Base-by-base conservation (phyloP, 2,329 filamentous ascomycete species). In the Colletotrichum chlorophyti region DNA sequence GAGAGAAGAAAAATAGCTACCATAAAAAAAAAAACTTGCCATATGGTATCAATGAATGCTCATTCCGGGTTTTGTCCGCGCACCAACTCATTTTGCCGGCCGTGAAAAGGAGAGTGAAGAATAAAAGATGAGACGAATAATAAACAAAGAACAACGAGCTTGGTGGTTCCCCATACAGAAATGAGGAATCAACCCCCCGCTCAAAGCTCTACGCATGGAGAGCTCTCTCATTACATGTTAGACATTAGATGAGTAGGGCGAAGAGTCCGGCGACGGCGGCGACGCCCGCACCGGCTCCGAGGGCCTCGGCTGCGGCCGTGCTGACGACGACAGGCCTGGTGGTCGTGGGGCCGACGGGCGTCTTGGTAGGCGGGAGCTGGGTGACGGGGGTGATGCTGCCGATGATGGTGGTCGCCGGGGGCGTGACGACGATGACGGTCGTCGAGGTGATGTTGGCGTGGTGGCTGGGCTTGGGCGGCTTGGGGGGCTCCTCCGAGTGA, bases 221-320 rank as follows among this genome's bases (percentile, higher is more conserved):
- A n/a, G 3, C 15, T 9, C 34, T 12, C 9, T 21, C 5, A 26
- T 21, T 11, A 26, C 5, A 14, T 21, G 14, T 19, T 29, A 29
- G 19, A 27, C 19, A 45, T 47, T 47, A 63, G 24, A 59, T 14
- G 23, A 61, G 38, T 3, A 79, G 50, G 19, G 72, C 74, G 46
- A 70, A 74, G 32, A 76, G 57, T 55, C 72, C 77, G 37, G 70
- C 77, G 27, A 76, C 53, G 42, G 75, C 64, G 37, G 78, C 66
- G 52, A 73, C 72, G 23, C 73, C 74, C 21, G 74, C 48, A 49
- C 71, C 72, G 24, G 71, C 65, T 32, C 68, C 69, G 29, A 69
- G 60, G 64, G 72, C 74, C 55, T 67, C 70, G 42, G 73, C 76
- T 19, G 69, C 77, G 34, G 70, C 76, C 32, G 71, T 72, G 19